Base-by-base conservation (phyloP, 345 rosid species). In the Populus deltoides region DNA sequence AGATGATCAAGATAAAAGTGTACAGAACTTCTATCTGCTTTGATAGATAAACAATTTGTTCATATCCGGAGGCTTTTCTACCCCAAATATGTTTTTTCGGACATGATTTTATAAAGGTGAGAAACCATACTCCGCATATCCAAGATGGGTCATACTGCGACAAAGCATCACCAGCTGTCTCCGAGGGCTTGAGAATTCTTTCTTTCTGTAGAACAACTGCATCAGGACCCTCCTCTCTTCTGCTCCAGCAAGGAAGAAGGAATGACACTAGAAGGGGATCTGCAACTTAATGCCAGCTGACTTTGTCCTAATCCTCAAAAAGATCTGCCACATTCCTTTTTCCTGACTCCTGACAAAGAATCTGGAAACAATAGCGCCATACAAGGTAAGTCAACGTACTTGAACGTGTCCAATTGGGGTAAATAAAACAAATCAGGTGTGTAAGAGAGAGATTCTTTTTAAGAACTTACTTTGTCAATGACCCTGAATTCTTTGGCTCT, bases 401-500 rank as follows among this genome's bases (percentile, higher is more conserved):
- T 43, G 11, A 38, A 73, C 18, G 5, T n/a, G n/a, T 27, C 41
- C 68, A 66, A 10, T 12, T 27, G 68, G 16, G 39, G 0, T 7
- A 12, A 66, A 13, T 15, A 66, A 24, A 65, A 65, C 35, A 24
- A n/a, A 13, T 6, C 68, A 12, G 35, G 17, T 11, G 68, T 25
- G 38, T 25, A 6, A 15, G 68, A 65, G 68, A 13, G 1, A 27
- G 68, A 15, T 8, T 18, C 33, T 9, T 11, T n/a, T 24, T 8
- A 31, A 17, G n/a, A 43, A 75, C 86, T 79, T 77, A 95, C 98
- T 87, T 81, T 88, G 85, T 93, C 99, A 79, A 93, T 83, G 81
- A 93, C 96, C 39, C 99, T 98, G 80, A 92, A 95, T 78, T 92
- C 96, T 82, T 83, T 86, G 70, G 98, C 99, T 86, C 75, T 87